These are phyloP conservation scores for Parietaria judaica DNA, from an alignment of 306 rosid genomes.

Conservation along the genomic window DNA sequence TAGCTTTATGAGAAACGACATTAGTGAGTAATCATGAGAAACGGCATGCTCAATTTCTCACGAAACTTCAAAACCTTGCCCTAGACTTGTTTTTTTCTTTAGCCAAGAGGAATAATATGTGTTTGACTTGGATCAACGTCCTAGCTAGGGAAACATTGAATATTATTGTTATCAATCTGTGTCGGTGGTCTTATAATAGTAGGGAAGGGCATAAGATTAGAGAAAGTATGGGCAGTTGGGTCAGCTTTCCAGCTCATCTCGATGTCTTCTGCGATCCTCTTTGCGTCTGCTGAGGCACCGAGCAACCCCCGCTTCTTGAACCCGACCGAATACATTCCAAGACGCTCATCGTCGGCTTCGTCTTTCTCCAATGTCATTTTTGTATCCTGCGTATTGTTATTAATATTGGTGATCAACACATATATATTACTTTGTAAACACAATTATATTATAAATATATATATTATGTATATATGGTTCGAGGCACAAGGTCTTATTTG, in stretches of 20 bases:
- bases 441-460: background rate
- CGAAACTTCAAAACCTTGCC: background rate
- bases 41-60: background rate
- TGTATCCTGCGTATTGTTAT: slow-evolving; percentile 29
- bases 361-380: slow-evolving; percentile 60
- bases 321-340: slow-evolving; percentile 70
- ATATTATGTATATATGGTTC: too few relatives aligned
- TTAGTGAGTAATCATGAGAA: slow-evolving; percentile 1
- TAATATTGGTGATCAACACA: background rate
- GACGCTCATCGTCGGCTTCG: slow-evolving; percentile 55
- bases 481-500: background rate
- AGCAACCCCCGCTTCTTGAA: slow-evolving; percentile 76
- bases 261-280: slow-evolving; percentile 63
- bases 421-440: too few relatives aligned
- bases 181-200: slow-evolving; percentile 21
- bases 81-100: background rate
- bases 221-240: slow-evolving; percentile 21
- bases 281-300: slow-evolving; percentile 76
- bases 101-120: background rate
- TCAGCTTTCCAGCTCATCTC: slow-evolving; percentile 45
- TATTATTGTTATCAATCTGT: background rate
- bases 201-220: slow-evolving; percentile 12
- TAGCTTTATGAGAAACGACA: too few relatives aligned
- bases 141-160: background rate
- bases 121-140: too few relatives aligned